A percentile compares a stretch with the other conserved stretches of the same genome.
These are phyloP conservation scores for Aspergillus brasiliensis DNA, from an alignment of 2,329 filamentous ascomycete species.

Conservation along the genomic window DNA sequence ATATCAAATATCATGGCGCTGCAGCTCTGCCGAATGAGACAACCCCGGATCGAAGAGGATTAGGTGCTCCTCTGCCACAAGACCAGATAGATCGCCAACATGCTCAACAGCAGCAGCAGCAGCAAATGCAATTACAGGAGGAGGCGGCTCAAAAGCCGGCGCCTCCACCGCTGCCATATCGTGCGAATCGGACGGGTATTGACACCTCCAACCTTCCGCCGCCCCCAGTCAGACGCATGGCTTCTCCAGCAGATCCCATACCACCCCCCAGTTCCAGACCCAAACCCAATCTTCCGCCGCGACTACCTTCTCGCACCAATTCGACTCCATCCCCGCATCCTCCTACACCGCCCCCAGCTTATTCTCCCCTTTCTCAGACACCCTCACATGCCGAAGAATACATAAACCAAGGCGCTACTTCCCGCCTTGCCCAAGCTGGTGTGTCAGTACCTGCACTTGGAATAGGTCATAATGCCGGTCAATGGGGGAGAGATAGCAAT, in stretches of 20 bases:
- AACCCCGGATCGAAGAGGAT: slow-evolving; percentile 45
- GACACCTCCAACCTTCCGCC: slow-evolving; percentile 69
- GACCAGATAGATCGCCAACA: slow-evolving; percentile 38
- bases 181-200: slow-evolving; percentile 70
- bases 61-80: slow-evolving; percentile 47
- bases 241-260: slow-evolving; percentile 31
- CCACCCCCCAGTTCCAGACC: slow-evolving; percentile 37
- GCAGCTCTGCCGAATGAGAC: slow-evolving; percentile 49
- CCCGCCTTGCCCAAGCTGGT: slow-evolving; percentile 70
- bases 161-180: slow-evolving; percentile 65
- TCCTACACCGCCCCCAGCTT: slow-evolving; percentile 47
- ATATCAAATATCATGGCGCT: slow-evolving; percentile 53
- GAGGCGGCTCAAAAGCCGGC: slow-evolving; percentile 39
- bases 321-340: slow-evolving; percentile 50
- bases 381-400: slow-evolving; percentile 37
- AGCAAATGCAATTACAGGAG: slow-evolving; percentile 25
- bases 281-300: slow-evolving; percentile 64
- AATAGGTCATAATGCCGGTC: slow-evolving; percentile 56
- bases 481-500: slow-evolving; percentile 27
- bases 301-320: slow-evolving; percentile 70
- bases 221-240: slow-evolving; percentile 61
- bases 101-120: slow-evolving; percentile 23
- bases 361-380: slow-evolving; percentile 46
- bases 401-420: slow-evolving; percentile 63
- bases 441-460: slow-evolving; percentile 77